Evolutionary conservation across 306 rosid species (phyloP), one percentile per base, ranked within the genome.

Genomic region (Cyclanthera cordifolia): DNA sequence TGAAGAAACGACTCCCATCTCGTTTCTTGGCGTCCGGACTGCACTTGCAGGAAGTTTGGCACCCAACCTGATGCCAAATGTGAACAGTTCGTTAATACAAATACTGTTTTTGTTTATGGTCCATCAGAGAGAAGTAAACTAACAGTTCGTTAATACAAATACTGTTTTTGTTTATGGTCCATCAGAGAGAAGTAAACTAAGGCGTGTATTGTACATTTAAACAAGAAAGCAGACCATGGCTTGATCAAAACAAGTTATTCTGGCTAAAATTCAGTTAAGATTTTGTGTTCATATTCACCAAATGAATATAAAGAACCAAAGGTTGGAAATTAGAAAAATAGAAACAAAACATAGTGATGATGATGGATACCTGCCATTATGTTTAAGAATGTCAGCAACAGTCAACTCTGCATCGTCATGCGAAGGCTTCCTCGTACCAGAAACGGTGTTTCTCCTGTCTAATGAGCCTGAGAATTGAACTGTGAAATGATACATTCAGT

Each of bases 1-100:
- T 15, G 67, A 61, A 20, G 75, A 41, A 50, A 48, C 56, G 1
- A 64, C 25, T 17, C 72, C 79, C 77, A 23, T 52, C 55, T 55
- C 86, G 43, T 79, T 45, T 70, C 67, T 49, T 15, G 55, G 50
- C 23, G 74, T 32, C 30, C 59, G 57, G 56, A 61, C 60, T 17
- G 82, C 79, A 5, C 72, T 60, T 24, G 82, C 84, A 25, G 82
- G 82, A 69, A 79, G 51, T 23, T 76, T 48, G 14, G 9, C 59
- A 50, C 86, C 86, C 46, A 79, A 69, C 49, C 57, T 67, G 12
- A 30, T 50, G 12, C 43, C 43, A 37, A 37, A 37, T 1, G 37
- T 75, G 48, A 67, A 55, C 60, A 47, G 4, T 19, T 55, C 6
- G 6, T 21, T 15, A 56, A 17, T 55, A 34, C 53, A 41, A 13